These are phyloP conservation scores for Botryosphaeria agaves DNA, from an alignment of 2,329 filamentous ascomycete species.

Conservation along the genomic window DNA sequence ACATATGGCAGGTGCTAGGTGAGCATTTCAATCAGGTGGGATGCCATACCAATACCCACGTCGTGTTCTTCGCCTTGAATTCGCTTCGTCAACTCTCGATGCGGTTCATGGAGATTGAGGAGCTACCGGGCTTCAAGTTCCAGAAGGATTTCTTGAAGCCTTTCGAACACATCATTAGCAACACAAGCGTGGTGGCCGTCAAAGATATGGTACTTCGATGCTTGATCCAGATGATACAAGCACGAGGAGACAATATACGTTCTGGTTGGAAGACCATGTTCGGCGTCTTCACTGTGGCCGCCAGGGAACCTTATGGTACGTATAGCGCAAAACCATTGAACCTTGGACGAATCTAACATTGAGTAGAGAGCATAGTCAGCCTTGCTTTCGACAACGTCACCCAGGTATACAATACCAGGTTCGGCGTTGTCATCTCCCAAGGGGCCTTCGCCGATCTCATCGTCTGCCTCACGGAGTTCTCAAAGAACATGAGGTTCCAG, in stretches of 20 bases:
- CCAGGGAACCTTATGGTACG: slow-evolving; percentile 65
- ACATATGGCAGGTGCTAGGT: slow-evolving; percentile 93
- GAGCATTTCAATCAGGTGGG: slow-evolving; percentile 98
- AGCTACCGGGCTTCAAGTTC: slow-evolving; percentile 96
- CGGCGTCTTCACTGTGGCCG: slow-evolving; percentile 91
- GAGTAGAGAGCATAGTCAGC: slow-evolving; percentile 74
- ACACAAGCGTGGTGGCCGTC: slow-evolving; percentile 77
- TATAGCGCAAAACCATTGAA: slow-evolving; percentile 1
- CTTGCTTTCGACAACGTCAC: slow-evolving; percentile 94
- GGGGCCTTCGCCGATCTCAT: slow-evolving; percentile 93
- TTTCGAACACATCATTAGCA: slow-evolving; percentile 93
- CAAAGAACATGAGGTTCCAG: slow-evolving; percentile 96
- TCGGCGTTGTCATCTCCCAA: slow-evolving; percentile 90
- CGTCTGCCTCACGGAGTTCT: slow-evolving; percentile 93
- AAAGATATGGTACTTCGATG: slow-evolving; percentile 96
- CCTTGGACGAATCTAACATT: slow-evolving; percentile 2
- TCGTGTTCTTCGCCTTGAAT: slow-evolving; percentile 95
- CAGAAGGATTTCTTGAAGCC: slow-evolving; percentile 98
- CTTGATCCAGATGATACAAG: slow-evolving; percentile 98
- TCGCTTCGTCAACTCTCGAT: slow-evolving; percentile 90
- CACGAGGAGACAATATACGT: slow-evolving; percentile 86
- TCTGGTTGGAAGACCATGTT: slow-evolving; percentile 99
- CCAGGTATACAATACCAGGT: slow-evolving; percentile 87
- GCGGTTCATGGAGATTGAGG: slow-evolving; percentile 97
- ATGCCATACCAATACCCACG: slow-evolving; percentile 87